phyloP scores from a whole-genome alignment of 2,329 filamentous ascomycete species.

The Trichoderma hamatum region DNA sequence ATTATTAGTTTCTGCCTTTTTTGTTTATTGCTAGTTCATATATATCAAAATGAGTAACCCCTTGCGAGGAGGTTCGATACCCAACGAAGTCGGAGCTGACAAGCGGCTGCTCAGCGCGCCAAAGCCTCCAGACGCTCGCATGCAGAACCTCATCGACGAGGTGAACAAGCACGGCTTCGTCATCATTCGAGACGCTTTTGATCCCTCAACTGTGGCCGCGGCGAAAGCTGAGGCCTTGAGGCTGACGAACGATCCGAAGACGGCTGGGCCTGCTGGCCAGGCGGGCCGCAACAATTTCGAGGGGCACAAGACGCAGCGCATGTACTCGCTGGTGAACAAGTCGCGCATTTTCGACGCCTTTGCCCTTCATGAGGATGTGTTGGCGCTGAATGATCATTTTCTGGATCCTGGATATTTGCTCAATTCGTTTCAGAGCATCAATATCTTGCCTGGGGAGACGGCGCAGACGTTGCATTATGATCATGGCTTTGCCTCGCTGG shows the following conservation, averaged over 20 bases:
- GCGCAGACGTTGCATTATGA: conserved; percentile 44
- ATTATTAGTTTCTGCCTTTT: neutral
- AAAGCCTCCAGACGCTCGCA: neutral
- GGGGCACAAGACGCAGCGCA: conserved; percentile 42
- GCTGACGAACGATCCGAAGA: conserved; percentile 28
- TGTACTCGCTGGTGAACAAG: conserved; percentile 46
- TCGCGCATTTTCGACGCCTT: conserved; percentile 45
- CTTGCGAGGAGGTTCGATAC: neutral
- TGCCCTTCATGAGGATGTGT: conserved; percentile 38
- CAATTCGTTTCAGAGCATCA: conserved; percentile 43
- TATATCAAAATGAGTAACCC: neutral
- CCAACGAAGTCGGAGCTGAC: neutral
- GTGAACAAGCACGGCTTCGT: conserved; percentile 40
- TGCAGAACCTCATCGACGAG: conserved; percentile 30
- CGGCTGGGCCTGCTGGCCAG: conserved; percentile 34
- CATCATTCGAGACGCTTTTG: conserved; percentile 39
- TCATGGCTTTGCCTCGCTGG: conserved; percentile 36
- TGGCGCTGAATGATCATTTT: conserved; percentile 46
- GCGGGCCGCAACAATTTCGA: conserved; percentile 44
- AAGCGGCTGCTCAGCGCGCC: neutral
- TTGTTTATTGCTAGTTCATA: neutral
- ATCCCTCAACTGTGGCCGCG: conserved; percentile 37
- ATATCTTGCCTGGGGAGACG: conserved; percentile 44
- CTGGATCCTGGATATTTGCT: conserved; percentile 43
- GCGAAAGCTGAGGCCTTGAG: conserved; percentile 33